These are phyloP conservation scores for Achlya hypogyna DNA, from an alignment of 352 stramenopile species.

Conservation along the genomic window DNA sequence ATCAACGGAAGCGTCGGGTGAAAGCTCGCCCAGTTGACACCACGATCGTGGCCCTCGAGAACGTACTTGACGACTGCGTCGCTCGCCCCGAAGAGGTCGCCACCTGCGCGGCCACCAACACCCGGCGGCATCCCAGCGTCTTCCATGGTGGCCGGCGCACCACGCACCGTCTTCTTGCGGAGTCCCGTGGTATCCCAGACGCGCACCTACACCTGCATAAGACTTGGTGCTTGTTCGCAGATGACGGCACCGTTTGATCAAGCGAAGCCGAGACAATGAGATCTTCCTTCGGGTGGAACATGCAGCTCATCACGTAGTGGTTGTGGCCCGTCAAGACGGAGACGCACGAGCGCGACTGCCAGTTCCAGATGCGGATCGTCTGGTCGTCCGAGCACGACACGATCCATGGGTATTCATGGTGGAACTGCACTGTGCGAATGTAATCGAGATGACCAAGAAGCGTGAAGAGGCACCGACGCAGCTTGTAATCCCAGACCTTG, in stretches of 20 bases:
- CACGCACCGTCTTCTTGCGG: conserved; percentile 96
- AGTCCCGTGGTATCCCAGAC: conserved; percentile 99
- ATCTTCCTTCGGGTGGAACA: conserved; percentile 99
- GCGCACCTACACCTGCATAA: conserved; percentile 40
- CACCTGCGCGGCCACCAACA: conserved; percentile 54
- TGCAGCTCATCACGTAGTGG: conserved; percentile 99
- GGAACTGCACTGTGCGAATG: conserved; percentile 99
- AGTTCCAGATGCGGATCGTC: conserved; percentile 99
- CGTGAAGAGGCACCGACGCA: conserved; percentile 97
- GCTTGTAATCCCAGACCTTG: conserved; percentile 99
- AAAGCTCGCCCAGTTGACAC: conserved; percentile 99
- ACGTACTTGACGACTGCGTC: conserved; percentile 99
- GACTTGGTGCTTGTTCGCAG: background rate
- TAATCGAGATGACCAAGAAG: conserved; percentile 99
- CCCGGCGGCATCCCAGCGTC: conserved; percentile 46
- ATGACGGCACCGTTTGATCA: conserved; percentile 90
- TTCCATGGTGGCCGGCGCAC: conserved; percentile 71
- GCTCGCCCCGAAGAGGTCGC: conserved; percentile 97
- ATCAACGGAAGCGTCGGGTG: conserved; percentile 98
- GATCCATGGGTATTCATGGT: conserved; percentile 99
- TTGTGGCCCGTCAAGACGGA: conserved; percentile 99
- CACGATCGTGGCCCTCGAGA: conserved; percentile 98
- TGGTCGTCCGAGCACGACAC: conserved; percentile 97
- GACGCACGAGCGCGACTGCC: conserved; percentile 96
- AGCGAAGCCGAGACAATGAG: conserved; percentile 98